A percentile compares a stretch with the other conserved stretches of the same genome.
phyloP scores from a whole-genome alignment of 768 basidiomycete species.

The Cystobasidiopsis lactophilus region DNA sequence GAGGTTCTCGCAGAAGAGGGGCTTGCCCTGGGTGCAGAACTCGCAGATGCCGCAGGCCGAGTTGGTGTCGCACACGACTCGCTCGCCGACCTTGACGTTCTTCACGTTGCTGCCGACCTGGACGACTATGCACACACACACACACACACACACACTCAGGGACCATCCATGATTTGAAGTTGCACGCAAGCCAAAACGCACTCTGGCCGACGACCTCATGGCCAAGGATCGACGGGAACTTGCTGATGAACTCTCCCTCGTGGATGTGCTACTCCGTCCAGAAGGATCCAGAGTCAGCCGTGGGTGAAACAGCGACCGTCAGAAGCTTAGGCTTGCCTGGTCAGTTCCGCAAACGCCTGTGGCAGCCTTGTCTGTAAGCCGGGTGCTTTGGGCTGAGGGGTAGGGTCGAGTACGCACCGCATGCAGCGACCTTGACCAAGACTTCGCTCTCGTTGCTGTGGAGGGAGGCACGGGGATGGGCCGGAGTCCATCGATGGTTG shows the following conservation, averaged over 20 bases:
- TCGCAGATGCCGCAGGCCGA: slow-evolving; percentile 65
- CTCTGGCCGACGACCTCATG: slow-evolving; percentile 52
- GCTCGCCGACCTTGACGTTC: slow-evolving; percentile 34
- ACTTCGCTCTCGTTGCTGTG: too few species aligned
- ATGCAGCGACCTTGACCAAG: too few species aligned
- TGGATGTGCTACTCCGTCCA: slow-evolving; percentile 31
- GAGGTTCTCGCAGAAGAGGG: slow-evolving; percentile 66
- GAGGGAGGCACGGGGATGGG: too few species aligned
- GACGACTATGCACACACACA: neutral
- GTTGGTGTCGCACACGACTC: slow-evolving; percentile 62
- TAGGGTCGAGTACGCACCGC: too few species aligned
- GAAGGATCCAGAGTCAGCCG: too few species aligned
- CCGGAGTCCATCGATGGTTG: too few species aligned
- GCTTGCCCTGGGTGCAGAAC: slow-evolving; percentile 65
- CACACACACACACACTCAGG: neutral
- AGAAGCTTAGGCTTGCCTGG: too few species aligned
- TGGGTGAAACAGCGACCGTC: too few species aligned
- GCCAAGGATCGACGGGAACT: slow-evolving; percentile 53
- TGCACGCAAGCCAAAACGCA: slow-evolving; percentile 54
- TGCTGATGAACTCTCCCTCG: slow-evolving; percentile 48
- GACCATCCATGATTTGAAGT: slow-evolving; percentile 36
- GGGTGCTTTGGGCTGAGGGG: too few species aligned
- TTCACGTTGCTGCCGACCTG: slow-evolving; percentile 10
- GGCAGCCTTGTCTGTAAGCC: too few species aligned
- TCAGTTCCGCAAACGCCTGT: too few species aligned